Evolutionary conservation across 192 early-diverging fungal genomes (phyloP).

Genomic region (Umbelopsis sp.): DNA sequence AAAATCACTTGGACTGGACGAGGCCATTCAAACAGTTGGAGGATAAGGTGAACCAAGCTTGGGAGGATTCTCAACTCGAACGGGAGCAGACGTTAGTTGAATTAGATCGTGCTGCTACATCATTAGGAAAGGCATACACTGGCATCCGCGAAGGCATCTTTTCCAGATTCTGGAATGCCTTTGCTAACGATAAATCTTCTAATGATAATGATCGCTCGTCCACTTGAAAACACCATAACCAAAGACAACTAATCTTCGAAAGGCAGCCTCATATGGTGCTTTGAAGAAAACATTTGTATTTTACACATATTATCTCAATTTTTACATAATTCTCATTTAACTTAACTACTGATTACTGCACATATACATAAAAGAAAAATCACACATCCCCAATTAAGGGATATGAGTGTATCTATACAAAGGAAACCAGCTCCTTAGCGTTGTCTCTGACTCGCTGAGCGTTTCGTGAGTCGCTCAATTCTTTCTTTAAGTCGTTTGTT

Average conservation of each 20-base stretch:
- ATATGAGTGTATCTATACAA: neutral
- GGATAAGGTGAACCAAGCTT: conserved; percentile 3
- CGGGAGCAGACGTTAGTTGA: neutral
- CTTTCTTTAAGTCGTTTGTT: conserved; percentile 9
- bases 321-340: no score
- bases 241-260: neutral
- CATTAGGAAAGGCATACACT: neutral
- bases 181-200: neutral
- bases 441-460: neutral
- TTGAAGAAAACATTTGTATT: no score
- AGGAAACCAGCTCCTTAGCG: neutral
- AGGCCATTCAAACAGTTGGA: neutral
- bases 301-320: no score
- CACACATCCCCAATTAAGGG: no score
- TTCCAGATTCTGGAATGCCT: neutral
- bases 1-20: neutral
- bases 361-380: no score
- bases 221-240: neutral
- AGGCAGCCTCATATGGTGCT: neutral
- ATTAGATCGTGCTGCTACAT: conserved; percentile 1
- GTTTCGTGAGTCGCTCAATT: neutral
- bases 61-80: conserved; percentile 4
- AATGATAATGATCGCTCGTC: neutral
- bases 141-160: conserved; percentile 6
- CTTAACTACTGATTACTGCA: no score